Base-by-base conservation (phyloP, 2,329 filamentous ascomycete genomes). In the Alternaria viburni region DNA sequence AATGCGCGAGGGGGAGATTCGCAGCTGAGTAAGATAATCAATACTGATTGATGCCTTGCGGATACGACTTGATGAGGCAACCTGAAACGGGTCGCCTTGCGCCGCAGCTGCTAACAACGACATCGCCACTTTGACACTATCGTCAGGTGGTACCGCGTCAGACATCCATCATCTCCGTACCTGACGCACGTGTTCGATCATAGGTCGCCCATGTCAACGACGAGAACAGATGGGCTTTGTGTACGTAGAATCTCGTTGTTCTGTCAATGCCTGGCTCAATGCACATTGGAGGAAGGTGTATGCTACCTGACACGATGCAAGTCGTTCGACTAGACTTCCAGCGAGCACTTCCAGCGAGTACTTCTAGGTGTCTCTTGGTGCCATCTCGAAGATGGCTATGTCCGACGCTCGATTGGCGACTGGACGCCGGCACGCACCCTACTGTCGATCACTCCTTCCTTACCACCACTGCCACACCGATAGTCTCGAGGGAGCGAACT, bases 11-110 rank as follows among this genome's bases (percentile, higher is more conserved):
- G 36, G 13, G 50, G 50, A 56, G 41, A 50, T 41, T 54, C 12
- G 54, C 50, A 36, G 50, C 12, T 17, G 45, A 47, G 47, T 60
- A 54, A 61, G 57, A 26, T 47, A 17, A 55, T 43, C 57, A 68
- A 61, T 57, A 49, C 54, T 66, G 66, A 59, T 62, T 66, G 66
- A 59, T 62, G 66, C 66, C 66, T 68, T 57, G 44, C 52, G 49
- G 41, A 49, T 49, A 28, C 44, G 56, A 46, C 52, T 45, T 45
- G 36, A 61, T 50, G 36, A 59, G 60, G 59, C 57, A 62, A 58
- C 26, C 57, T 65, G 62, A 63, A 68, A 66, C 62, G 49, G 52
- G 21, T 46, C n/a, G 43, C 46, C 59, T 47, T 50, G 32, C 32
- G 57, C 57, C 44, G 26, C 57, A 41, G 54, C 60, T 46, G 54